Evolutionary conservation across 768 basidiomycete genomes (phyloP).

Genomic region (Lyophyllum atratum): DNA sequence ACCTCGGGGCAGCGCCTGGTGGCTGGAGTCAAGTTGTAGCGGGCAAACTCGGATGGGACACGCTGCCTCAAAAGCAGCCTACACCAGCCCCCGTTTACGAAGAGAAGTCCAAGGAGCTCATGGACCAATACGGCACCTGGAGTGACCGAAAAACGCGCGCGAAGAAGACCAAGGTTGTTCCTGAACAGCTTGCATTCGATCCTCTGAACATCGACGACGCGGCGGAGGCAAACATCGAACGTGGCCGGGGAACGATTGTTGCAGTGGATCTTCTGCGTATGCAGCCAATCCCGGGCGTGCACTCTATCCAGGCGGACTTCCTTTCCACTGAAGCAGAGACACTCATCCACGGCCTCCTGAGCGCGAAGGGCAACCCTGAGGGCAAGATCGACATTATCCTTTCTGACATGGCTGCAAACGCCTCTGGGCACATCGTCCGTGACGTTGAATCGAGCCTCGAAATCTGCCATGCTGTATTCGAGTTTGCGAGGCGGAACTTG

Average conservation of each 20-base stretch:
- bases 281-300: slow-evolving; percentile 69
- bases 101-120: neutral
- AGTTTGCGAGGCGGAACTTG: slow-evolving; percentile 62
- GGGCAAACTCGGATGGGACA: slow-evolving; percentile 56
- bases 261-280: slow-evolving; percentile 84
- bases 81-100: neutral
- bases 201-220: slow-evolving; percentile 42
- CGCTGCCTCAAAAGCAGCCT: neutral
- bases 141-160: neutral
- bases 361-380: slow-evolving; percentile 24
- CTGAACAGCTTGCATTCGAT: slow-evolving; percentile 28
- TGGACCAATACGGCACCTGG: neutral
- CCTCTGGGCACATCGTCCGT: slow-evolving; percentile 64
- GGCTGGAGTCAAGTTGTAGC: slow-evolving; percentile 92
- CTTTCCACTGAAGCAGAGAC: slow-evolving; percentile 52
- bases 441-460: slow-evolving; percentile 73
- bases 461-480: slow-evolving; percentile 73
- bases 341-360: slow-evolving; percentile 41
- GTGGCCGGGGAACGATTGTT: slow-evolving; percentile 46
- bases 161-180: slow-evolving; percentile 9
- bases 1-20: slow-evolving; percentile 91
- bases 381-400: slow-evolving; percentile 76
- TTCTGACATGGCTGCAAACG: slow-evolving; percentile 89
- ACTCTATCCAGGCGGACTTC: slow-evolving; percentile 78
- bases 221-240: neutral